These are phyloP conservation scores for Medicago ruthenica DNA, from an alignment of 306 rosid genomes.

Conservation along the genomic window DNA sequence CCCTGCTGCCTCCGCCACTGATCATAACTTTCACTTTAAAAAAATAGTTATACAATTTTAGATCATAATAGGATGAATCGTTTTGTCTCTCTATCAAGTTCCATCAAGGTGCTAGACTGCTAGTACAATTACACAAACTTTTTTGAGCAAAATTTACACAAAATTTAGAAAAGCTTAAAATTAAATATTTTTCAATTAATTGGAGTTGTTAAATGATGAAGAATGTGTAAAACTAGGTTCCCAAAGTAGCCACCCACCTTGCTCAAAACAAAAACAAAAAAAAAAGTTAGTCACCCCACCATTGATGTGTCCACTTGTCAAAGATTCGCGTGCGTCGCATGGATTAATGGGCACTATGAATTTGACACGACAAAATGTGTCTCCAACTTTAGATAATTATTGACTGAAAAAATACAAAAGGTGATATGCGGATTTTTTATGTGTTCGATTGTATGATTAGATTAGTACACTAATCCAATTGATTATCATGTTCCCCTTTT, in stretches of 20 bases:
- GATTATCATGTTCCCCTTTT: constrained; percentile 53
- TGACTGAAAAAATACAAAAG: constrained; percentile 46
- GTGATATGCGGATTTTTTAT: constrained; percentile 37
- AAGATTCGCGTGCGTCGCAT: constrained; percentile 66
- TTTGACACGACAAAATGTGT: constrained; percentile 55
- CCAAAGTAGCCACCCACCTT: not conserved
- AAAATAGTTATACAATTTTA: not conserved
- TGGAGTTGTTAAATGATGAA: constrained; percentile 51
- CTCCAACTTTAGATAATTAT: constrained; percentile 55
- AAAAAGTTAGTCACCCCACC: constrained; percentile 36
- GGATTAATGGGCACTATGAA: constrained; percentile 53
- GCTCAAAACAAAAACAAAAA: not conserved
- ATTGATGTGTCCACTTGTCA: constrained; percentile 52
- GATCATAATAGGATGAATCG: not conserved
- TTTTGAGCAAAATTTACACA: no score
- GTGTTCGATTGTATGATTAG: constrained; percentile 45
- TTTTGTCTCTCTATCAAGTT: not conserved
- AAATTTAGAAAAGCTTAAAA: constrained; percentile 29
- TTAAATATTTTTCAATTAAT: constrained; percentile 42
- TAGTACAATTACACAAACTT: constrained; percentile 42
- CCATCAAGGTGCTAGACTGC: not conserved
- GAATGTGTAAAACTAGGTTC: constrained; percentile 4
- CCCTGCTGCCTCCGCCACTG: no score
- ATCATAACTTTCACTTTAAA: not conserved
- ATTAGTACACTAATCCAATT: constrained; percentile 51